phyloP scores from a whole-genome alignment of 768 basidiomycete genomes.

The Lactifluus piperatus region DNA sequence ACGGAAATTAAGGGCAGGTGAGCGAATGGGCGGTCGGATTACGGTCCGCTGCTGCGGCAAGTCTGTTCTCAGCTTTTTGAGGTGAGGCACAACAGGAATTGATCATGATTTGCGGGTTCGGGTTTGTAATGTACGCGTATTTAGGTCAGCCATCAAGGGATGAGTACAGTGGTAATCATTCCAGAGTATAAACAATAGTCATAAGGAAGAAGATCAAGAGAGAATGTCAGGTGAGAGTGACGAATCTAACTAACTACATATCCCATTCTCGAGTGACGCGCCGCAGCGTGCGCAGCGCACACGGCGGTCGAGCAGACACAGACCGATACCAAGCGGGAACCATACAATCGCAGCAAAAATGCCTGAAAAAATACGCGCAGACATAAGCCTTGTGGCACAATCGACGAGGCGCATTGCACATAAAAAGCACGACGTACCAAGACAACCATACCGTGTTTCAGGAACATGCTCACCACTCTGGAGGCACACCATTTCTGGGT shows the following conservation, averaged over 20 bases:
- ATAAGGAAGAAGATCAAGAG: neutral
- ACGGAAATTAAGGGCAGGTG: neutral
- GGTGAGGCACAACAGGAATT: neutral
- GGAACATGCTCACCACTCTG: constrained; percentile 63
- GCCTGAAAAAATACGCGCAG: constrained; percentile 33
- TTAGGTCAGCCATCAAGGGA: neutral
- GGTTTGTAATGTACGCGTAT: neutral
- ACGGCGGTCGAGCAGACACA: constrained; percentile 66
- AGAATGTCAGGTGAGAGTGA: neutral
- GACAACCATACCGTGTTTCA: constrained; percentile 55
- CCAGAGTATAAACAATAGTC: neutral
- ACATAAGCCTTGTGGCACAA: neutral
- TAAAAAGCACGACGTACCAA: constrained; percentile 40
- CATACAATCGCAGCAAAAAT: constrained; percentile 75
- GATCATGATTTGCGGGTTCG: neutral
- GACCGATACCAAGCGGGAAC: constrained; percentile 77
- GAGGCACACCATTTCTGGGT: constrained; percentile 82
- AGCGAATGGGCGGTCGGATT: neutral
- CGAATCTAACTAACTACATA: constrained; percentile 9
- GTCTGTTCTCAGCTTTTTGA: neutral
- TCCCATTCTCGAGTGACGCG: constrained; percentile 29
- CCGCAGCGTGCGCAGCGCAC: constrained; percentile 55
- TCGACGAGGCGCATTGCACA: neutral
- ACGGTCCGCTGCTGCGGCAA: neutral
- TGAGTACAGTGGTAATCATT: neutral